Evolutionary conservation across 1,284 basidiomycete genomes (phyloP).

Genomic region (Naganishia sp.): DNA sequence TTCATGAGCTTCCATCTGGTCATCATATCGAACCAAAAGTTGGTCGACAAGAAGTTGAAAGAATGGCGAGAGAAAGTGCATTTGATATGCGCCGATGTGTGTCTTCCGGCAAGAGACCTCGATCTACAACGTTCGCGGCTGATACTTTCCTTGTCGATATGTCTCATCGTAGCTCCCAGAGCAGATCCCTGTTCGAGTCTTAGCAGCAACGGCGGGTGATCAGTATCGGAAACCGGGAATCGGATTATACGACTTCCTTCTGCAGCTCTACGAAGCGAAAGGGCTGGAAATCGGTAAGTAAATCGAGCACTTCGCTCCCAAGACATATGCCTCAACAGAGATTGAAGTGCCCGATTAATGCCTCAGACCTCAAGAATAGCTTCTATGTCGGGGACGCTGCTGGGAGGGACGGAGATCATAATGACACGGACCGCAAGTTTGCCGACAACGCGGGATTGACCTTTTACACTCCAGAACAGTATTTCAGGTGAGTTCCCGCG

Average conservation of each 20-base stretch:
- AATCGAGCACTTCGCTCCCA: not conserved
- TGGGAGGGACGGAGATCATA: conserved; percentile 70
- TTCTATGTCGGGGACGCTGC: conserved; percentile 91
- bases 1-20: conserved; percentile 67
- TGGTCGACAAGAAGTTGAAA: conserved; percentile 56
- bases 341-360: not conserved
- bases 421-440: conserved; percentile 80
- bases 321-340: not conserved
- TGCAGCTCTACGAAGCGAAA: conserved; percentile 62
- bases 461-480: conserved; percentile 68
- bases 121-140: not conserved
- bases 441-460: conserved; percentile 71
- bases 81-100: conserved; percentile 66
- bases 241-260: conserved; percentile 79
- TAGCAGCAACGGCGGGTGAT: conserved; percentile 76
- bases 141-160: not conserved
- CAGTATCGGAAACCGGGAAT: conserved; percentile 82
- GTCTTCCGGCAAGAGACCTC: conserved; percentile 40
- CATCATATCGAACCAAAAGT: conserved; percentile 75
- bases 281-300: conserved; percentile 67
- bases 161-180: conserved; percentile 60
- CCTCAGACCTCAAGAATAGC: conserved; percentile 64
- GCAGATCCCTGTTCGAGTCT: conserved; percentile 70
- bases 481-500: conserved; percentile 21
- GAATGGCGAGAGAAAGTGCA: conserved; percentile 76